These are phyloP conservation scores for Kitagawia praeruptora DNA, from an alignment of 129 eudicot species.

Conservation along the genomic window DNA sequence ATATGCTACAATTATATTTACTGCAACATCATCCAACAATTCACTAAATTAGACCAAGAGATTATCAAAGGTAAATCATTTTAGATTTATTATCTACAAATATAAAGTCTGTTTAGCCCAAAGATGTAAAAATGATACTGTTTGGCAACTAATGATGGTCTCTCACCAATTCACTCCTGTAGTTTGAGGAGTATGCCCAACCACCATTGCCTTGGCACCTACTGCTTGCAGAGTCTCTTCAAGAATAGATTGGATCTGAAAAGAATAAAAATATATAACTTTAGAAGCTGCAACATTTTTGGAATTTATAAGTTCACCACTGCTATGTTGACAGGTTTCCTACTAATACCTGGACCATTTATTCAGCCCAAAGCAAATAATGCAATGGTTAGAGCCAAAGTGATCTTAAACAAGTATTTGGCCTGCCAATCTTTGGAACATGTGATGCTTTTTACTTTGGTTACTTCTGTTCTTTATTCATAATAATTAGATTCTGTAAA, in stretches of 20 bases:
- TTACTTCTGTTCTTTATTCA: too few relatives aligned
- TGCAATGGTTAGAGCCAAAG: neutral
- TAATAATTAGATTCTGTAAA: neutral
- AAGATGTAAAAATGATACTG: neutral
- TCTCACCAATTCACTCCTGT: slow-evolving; percentile 84
- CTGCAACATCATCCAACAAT: slow-evolving; percentile 36
- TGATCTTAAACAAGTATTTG: neutral
- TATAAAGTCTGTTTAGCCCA: neutral
- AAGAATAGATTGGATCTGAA: slow-evolving; percentile 66
- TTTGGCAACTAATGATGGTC: slow-evolving; percentile 13
- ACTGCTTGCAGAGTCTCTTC: slow-evolving; percentile 65
- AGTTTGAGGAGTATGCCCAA: slow-evolving; percentile 93
- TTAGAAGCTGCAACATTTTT: neutral
- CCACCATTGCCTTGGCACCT: slow-evolving; percentile 95
- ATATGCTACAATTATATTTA: slow-evolving; percentile 73
- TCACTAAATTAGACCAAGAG: neutral
- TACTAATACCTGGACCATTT: neutral
- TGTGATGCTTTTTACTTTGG: neutral
- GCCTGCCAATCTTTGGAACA: neutral
- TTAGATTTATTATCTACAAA: neutral
- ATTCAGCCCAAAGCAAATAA: neutral
- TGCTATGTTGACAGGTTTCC: neutral
- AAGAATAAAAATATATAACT: neutral
- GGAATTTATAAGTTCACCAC: neutral
- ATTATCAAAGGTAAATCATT: neutral